Base-by-base conservation (phyloP, 2,329 filamentous ascomycete species). In the Aureobasidium uvarum region DNA sequence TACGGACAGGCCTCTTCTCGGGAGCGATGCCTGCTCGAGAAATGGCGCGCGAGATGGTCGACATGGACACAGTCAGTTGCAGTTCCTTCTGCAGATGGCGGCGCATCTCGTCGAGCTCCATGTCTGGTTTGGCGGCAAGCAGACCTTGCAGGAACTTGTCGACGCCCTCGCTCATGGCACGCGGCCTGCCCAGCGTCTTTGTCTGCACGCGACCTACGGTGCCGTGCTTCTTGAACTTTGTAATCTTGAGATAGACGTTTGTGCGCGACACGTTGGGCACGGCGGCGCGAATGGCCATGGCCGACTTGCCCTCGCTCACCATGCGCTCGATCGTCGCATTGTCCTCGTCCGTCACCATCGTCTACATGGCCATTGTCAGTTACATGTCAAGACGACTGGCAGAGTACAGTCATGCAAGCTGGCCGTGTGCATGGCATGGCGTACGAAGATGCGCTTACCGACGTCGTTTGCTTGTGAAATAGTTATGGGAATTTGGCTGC, bases 81-180 rank as follows among this genome's bases (percentile, higher is more conserved):
- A 66, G 33, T 23, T 62, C 46, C 7, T 62, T 52, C 58, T 56
- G 58, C 28, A 66, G 20, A 36, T 66, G 65, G 31, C 51, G 48
- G 46, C 58, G 58, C 65, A 66, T 66, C 38, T 68, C 67, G 45
- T 68, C 65, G 18, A 66, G 51, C 51, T 66, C 65, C 51, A 66
- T 66, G 50, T 56, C 58, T 1, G 65, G 65, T 51, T 66, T 66
- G 28, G 65, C 65, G 16, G 65, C 65, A 10, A 66, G 48, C 50
- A 66, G 43, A 41, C 65, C 65, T 13, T 62, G 65, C 41, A 66
- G 16, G 41, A 66, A 66, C 59, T 63, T 66, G 46, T 66, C 65
- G 50, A 62, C 58, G 11, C 58, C 58, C 8, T 66, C 58, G 43
- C 41, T 58, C 56, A 66, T 56, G 46, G 51, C 56, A 23, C 65